Evolutionary conservation across 129 eudicot species (phyloP).

Genomic region (Flaveria sonorensis): DNA sequence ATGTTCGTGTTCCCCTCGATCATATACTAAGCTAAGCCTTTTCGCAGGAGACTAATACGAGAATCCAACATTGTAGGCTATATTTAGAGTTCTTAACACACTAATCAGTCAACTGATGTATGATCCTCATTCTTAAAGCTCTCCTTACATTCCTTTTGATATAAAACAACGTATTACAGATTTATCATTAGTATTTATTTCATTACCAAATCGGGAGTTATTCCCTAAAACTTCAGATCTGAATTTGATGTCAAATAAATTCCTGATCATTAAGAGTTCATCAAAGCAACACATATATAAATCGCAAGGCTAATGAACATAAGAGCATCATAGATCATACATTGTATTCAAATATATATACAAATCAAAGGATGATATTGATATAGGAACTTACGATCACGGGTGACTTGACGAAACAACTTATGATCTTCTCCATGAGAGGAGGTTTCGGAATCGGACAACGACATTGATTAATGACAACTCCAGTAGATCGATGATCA

Average conservation of each 20-base stretch:
- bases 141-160: neutral
- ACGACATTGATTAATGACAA: conserved; percentile 44
- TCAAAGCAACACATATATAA: neutral
- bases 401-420: conserved; percentile 79
- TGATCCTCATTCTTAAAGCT: conserved; percentile 1
- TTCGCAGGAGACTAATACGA: neutral
- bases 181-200: too few relatives aligned
- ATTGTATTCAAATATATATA: neutral
- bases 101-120: neutral
- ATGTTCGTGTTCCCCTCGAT: neutral
- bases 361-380: neutral
- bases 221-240: neutral
- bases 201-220: too few relatives aligned
- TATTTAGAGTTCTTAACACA: neutral
- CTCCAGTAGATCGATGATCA: conserved; percentile 15
- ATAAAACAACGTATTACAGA: too few relatives aligned
- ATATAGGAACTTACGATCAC: conserved; percentile 61
- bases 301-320: neutral
- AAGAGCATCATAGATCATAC: neutral
- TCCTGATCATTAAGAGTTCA: neutral
- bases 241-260: neutral
- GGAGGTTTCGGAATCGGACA: conserved; percentile 71
- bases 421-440: conserved; percentile 74
- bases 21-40: neutral
- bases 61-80: neutral